These are phyloP conservation scores for Ceratocystiopsis sp. DNA, from an alignment of 2,329 filamentous ascomycete genomes.

Conservation along the genomic window DNA sequence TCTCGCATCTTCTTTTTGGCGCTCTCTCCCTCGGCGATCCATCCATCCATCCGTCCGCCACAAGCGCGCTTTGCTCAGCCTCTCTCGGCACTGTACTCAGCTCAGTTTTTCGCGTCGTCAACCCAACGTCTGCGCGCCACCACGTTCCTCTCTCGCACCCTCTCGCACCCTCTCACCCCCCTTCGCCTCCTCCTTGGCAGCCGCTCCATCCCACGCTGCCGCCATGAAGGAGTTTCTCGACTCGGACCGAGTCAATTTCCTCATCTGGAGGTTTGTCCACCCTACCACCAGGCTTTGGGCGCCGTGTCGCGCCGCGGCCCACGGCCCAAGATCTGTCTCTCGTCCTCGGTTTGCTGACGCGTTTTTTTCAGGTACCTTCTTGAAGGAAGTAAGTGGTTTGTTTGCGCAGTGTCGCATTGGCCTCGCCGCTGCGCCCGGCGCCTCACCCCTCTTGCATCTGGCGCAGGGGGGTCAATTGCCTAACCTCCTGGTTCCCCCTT, in stretches of 20 bases:
- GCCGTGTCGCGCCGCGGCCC: background rate
- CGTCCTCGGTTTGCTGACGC: slow-evolving; percentile 3
- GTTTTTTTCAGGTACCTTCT: slow-evolving; percentile 36
- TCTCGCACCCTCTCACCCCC: background rate
- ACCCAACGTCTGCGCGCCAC: background rate
- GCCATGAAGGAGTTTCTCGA: slow-evolving; percentile 46
- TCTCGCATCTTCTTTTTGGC: too few species aligned
- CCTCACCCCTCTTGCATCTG: too few species aligned
- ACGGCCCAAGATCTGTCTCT: background rate
- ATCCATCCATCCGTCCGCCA: background rate
- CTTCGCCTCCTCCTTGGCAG: background rate
- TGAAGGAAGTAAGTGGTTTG: slow-evolving; percentile 39
- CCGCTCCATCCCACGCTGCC: slow-evolving; percentile 8
- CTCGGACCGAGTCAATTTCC: slow-evolving; percentile 52
- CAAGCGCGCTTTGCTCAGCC: background rate
- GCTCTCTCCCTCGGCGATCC: too few species aligned
- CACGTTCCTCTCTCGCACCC: background rate
- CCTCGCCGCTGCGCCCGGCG: too few species aligned
- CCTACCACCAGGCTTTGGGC: too few species aligned
- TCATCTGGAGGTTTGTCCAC: slow-evolving; percentile 43
- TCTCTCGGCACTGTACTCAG: background rate
- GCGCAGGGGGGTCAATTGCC: too few species aligned
- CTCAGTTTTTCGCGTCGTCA: background rate
- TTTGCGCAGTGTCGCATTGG: background rate
- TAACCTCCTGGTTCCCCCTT: too few species aligned